Evolutionary conservation across 2,329 filamentous ascomycete genomes (phyloP).

Genomic region (Magnaporthiopsis incrustans): DNA sequence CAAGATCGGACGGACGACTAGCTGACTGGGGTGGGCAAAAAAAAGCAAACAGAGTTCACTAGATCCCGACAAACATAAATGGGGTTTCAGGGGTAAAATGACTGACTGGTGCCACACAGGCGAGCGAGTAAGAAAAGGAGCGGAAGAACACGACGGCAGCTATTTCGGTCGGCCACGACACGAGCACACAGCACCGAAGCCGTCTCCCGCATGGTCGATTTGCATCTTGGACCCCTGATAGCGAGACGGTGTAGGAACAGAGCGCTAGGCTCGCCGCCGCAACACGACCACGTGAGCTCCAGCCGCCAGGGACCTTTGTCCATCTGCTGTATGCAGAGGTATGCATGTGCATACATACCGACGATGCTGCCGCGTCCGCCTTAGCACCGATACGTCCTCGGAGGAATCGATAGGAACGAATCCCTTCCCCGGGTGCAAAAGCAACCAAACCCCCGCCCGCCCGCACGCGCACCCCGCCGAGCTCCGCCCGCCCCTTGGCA

Average conservation of each 20-base stretch:
- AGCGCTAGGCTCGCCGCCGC: neutral
- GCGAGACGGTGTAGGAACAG: neutral
- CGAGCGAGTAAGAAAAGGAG: neutral
- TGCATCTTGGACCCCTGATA: neutral
- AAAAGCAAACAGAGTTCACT: neutral
- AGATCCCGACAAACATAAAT: neutral
- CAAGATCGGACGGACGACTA: neutral
- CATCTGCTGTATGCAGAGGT: too few species aligned
- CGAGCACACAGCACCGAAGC: too few species aligned
- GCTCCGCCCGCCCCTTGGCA: neutral
- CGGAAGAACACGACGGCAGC: neutral
- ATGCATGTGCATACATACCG: too few species aligned
- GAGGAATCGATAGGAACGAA: neutral
- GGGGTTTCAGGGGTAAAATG: neutral
- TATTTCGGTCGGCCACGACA: neutral
- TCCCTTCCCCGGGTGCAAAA: neutral
- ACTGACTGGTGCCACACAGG: neutral
- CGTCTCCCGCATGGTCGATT: neutral
- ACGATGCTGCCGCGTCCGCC: too few species aligned
- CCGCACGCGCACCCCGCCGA: too few species aligned
- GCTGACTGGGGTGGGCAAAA: too few species aligned
- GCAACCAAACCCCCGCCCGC: too few species aligned
- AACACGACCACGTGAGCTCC: neutral
- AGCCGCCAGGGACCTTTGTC: neutral
- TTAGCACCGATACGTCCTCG: neutral